These are phyloP conservation scores for Cryptosporidium canis DNA, from an alignment of 169 alveolate species.

Conservation along the genomic window DNA sequence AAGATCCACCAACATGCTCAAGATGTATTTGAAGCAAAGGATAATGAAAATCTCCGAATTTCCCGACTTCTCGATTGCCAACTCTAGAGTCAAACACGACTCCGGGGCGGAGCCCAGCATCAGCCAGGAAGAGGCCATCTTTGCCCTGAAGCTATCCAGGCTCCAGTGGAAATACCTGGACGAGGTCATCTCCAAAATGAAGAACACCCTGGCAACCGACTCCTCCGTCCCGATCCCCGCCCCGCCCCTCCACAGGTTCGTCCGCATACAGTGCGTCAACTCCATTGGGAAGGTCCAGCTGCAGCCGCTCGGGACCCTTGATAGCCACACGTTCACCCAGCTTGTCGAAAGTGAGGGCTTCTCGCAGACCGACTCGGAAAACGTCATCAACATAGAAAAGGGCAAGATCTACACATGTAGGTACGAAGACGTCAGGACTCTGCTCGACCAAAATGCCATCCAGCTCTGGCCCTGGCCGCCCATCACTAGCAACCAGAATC, in stretches of 20 bases:
- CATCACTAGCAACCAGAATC: background rate
- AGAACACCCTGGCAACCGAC: slow-evolving; percentile 54
- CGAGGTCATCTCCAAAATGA: slow-evolving; percentile 30
- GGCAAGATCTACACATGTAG: slow-evolving; percentile 44
- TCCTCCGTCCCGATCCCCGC: slow-evolving; percentile 44
- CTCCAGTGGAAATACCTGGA: slow-evolving; percentile 59
- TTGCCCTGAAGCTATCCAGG: slow-evolving; percentile 43
- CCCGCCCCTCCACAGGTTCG: slow-evolving; percentile 36
- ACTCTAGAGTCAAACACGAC: slow-evolving; percentile 11
- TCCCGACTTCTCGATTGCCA: slow-evolving; percentile 60
- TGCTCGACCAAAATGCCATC: background rate
- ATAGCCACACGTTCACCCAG: slow-evolving; percentile 3
- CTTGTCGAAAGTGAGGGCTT: background rate
- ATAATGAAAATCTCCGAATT: slow-evolving; percentile 49
- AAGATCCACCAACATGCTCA: slow-evolving; percentile 33
- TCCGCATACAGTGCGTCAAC: slow-evolving; percentile 28
- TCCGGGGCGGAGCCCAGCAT: background rate
- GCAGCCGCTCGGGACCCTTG: background rate
- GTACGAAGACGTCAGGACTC: slow-evolving; percentile 30
- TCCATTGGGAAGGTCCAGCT: slow-evolving; percentile 14
- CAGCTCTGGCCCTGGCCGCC: slow-evolving; percentile 74
- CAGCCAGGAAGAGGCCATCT: slow-evolving; percentile 40
- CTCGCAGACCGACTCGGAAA: background rate
- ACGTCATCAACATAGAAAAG: slow-evolving; percentile 16
- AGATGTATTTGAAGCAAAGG: slow-evolving; percentile 61